Evolutionary conservation across 2,329 filamentous ascomycete species (phyloP).

Genomic region (Ophiobolus disseminans): DNA sequence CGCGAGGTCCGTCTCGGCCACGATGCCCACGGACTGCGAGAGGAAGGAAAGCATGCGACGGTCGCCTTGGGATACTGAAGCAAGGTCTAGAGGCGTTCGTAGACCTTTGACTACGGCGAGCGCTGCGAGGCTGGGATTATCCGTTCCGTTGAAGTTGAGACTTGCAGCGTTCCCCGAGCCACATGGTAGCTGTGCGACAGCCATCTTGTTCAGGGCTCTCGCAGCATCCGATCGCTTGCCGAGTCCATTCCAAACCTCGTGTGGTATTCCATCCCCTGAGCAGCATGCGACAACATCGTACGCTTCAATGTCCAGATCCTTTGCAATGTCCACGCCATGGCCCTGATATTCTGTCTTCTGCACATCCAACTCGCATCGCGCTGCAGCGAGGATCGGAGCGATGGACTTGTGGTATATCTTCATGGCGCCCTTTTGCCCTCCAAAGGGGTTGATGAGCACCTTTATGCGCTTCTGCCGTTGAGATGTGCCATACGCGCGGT

Average conservation of each 20-base stretch:
- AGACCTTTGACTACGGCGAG: slow-evolving; percentile 87
- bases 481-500: slow-evolving; percentile 72
- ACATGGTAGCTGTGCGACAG: slow-evolving; percentile 87
- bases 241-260: slow-evolving; percentile 95
- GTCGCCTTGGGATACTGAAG: slow-evolving; percentile 84
- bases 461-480: slow-evolving; percentile 79
- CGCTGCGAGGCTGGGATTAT: slow-evolving; percentile 76
- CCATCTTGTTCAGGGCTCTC: slow-evolving; percentile 75
- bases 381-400: slow-evolving; percentile 82
- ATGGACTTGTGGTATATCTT: slow-evolving; percentile 78
- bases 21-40: slow-evolving; percentile 86
- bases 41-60: slow-evolving; percentile 82
- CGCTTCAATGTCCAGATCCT: slow-evolving; percentile 75
- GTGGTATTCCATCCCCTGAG: slow-evolving; percentile 88
- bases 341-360: slow-evolving; percentile 74
- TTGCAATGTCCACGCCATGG: slow-evolving; percentile 79
- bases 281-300: slow-evolving; percentile 89
- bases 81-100: slow-evolving; percentile 81
- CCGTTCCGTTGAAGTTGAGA: slow-evolving; percentile 84
- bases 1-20: slow-evolving; percentile 87
- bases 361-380: slow-evolving; percentile 77
- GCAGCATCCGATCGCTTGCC: slow-evolving; percentile 77
- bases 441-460: slow-evolving; percentile 88
- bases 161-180: slow-evolving; percentile 95
- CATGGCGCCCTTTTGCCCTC: slow-evolving; percentile 78